Base-by-base conservation (phyloP, 768 basidiomycete species). In the Termitomyces heimii region DNA sequence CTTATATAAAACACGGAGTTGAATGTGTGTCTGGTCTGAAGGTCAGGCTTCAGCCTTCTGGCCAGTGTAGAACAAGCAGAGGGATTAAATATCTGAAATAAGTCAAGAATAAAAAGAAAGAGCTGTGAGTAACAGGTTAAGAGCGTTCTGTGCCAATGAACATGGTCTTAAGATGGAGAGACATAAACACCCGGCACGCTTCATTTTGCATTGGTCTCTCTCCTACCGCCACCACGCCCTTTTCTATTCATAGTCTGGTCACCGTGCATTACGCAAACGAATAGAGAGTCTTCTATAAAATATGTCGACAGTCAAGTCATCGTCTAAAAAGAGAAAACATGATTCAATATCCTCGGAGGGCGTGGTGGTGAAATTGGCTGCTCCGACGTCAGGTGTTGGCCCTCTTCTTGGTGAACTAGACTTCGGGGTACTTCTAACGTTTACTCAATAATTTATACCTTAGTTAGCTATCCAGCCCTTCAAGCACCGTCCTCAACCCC, bases 381-480 rank as follows among this genome's bases (percentile, higher is more conserved):
- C 63, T 43, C 58, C 70, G 24, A 56, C 60, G 50, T 54, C 68
- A 31, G 67, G 67, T 56, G 62, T 71, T 49, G 74, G 73, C 28
- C 77, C 76, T 47, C 67, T 74, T 46, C 71, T 78, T 58, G 74
- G 77, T 76, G 55, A 59, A 64, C 60, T 26, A 18, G 40, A 32
- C 34, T 28, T 24, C 24, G 16, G 43, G 20, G 13, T 26, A 28
- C 13, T 53, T 40, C 31, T 20, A 20, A 35, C 3, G 5, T 39
- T 9, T 4, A 22, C 32, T 57, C 42, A 56, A 45, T 16, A 32
- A n/a, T 29, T 48, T 28, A 35, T 42, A 29, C 34, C 26, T 37
- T 62, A 87, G 85, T 75, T 29, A 80, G 76, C 62, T 92, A 88
- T 69, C 90, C 90, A 42, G 81, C 82, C 5, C 64, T 89, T 28